Conservation (phyloP, 345 rosid species). For the Combretum micranthum region DNA sequence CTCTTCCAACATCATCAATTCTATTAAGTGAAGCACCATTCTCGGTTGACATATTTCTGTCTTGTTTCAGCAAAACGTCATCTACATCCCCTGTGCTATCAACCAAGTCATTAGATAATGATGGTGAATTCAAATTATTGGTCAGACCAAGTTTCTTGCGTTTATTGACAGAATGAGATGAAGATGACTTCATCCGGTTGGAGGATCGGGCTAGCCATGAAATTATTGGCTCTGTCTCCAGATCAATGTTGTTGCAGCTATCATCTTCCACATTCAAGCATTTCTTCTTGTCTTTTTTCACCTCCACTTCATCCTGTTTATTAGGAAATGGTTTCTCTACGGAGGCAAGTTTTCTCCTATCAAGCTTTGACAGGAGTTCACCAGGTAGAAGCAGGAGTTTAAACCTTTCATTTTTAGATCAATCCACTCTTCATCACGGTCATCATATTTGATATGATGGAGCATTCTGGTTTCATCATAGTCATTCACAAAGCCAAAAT, state of each 20-base stretch:
- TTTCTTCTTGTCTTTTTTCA: constrained; percentile 33
- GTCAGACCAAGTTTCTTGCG: constrained; percentile 31
- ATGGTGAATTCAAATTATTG: constrained; percentile 5
- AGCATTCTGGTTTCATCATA: constrained; percentile 65
- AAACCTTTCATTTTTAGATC: constrained; percentile 68
- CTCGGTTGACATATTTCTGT: constrained; percentile 20
- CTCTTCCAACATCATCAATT: constrained; percentile 22
- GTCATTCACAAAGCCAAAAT: constrained; percentile 68
- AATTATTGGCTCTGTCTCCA: constrained; percentile 90
- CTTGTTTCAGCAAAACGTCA: constrained; percentile 20
- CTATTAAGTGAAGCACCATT: constrained; percentile 26
- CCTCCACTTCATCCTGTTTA: constrained; percentile 27
- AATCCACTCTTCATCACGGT: constrained; percentile 98
- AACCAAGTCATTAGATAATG: constrained; percentile 19
- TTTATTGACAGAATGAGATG: constrained; percentile 41
- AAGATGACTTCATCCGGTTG: constrained; percentile 48
- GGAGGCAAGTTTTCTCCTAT: constrained; percentile 30
- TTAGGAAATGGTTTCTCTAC: constrained; percentile 26
- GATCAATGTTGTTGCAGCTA: constrained; percentile 32
- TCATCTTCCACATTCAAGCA: constrained; percentile 41
- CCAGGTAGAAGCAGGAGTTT: constrained; percentile 75
- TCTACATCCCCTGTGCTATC: constrained; percentile 19
- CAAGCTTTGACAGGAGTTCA: constrained; percentile 57
- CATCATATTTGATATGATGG: constrained; percentile 94
- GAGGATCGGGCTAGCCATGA: constrained; percentile 78